A percentile compares a stretch with the other conserved stretches of the same genome.
These are phyloP conservation scores for Hansenula sp. DNA, from an alignment of 1,139 yeast genomes.

Conservation along the genomic window DNA sequence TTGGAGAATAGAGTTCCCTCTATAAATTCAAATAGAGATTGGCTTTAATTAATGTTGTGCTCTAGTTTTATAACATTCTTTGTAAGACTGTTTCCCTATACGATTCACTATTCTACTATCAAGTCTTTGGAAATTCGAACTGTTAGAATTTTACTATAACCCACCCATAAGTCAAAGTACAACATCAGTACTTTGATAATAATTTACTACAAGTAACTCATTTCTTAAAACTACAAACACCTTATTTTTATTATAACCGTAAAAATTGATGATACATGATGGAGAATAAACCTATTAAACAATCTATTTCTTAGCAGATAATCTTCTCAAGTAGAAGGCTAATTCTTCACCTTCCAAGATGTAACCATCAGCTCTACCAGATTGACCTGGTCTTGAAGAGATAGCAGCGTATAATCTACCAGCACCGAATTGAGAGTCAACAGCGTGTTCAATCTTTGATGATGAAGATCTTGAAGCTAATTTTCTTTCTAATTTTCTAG, in stretches of 20 bases:
- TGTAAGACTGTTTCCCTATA: too few species aligned
- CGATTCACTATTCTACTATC: too few species aligned
- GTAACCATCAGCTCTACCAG: conserved; percentile 99
- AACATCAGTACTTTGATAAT: too few species aligned
- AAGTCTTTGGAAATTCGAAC: not conserved
- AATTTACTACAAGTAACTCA: not conserved
- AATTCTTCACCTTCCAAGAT: conserved; percentile 99
- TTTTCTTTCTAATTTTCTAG: conserved; percentile 86
- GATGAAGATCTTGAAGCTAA: conserved; percentile 85
- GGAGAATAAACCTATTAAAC: conserved; percentile 7
- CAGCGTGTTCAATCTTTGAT: conserved; percentile 85
- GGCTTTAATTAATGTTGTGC: too few species aligned
- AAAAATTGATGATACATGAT: conserved; percentile 24
- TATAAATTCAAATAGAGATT: too few species aligned
- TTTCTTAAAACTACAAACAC: not conserved
- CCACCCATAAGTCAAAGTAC: too few species aligned
- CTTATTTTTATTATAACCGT: conserved; percentile 15
- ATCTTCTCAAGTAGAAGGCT: conserved; percentile 99
- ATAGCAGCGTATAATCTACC: conserved; percentile 99
- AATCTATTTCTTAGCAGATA: conserved; percentile 95
- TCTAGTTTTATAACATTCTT: too few species aligned
- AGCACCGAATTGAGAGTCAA: conserved; percentile 94
- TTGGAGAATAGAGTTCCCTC: too few species aligned
- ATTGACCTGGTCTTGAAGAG: conserved; percentile 99
- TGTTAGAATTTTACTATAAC: too few species aligned